phyloP scores from a whole-genome alignment of 2,329 filamentous ascomycete species.

The Ambrosiella xylebori region DNA sequence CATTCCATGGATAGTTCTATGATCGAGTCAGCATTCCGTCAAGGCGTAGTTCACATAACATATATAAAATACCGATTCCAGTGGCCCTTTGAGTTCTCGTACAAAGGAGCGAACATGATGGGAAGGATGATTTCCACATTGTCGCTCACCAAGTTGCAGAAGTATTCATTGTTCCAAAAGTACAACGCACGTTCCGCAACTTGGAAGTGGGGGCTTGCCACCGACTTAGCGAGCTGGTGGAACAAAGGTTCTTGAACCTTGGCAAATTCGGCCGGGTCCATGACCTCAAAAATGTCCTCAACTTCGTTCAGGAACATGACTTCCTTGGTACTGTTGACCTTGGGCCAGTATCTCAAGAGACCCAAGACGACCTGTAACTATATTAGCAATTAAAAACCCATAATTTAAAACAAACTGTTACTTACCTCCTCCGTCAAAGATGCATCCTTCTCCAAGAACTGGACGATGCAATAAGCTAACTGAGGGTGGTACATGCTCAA shows the following conservation, averaged over 20 bases:
- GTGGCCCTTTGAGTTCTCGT: conserved; percentile 97
- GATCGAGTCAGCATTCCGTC: not conserved
- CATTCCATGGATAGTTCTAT: conserved; percentile 95
- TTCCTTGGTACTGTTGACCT: conserved; percentile 98
- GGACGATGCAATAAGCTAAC: conserved; percentile 94
- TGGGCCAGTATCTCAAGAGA: conserved; percentile 91
- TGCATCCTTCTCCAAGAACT: conserved; percentile 95
- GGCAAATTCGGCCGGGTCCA: conserved; percentile 96
- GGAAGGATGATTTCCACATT: conserved; percentile 97
- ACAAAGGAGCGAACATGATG: conserved; percentile 97
- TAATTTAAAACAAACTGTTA: conserved; percentile 8
- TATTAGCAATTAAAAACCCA: conserved; percentile 14
- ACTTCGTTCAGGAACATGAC: conserved; percentile 99
- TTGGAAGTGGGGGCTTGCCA: conserved; percentile 96
- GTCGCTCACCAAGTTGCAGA: conserved; percentile 97
- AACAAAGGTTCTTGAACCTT: conserved; percentile 97
- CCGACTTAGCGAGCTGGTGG: conserved; percentile 92
- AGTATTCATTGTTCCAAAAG: conserved; percentile 99
- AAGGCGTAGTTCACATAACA: not conserved
- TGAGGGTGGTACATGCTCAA: conserved; percentile 99
- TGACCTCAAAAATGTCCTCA: conserved; percentile 98
- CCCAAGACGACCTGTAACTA: conserved; percentile 65
- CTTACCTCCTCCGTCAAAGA: conserved; percentile 87
- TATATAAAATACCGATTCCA: conserved; percentile 68
- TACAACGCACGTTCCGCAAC: conserved; percentile 93